A percentile compares a stretch with the other conserved stretches of the same genome.
Evolutionary conservation across 169 alveolate genomes (phyloP).

Genomic region (Cryptosporidium canis): DNA sequence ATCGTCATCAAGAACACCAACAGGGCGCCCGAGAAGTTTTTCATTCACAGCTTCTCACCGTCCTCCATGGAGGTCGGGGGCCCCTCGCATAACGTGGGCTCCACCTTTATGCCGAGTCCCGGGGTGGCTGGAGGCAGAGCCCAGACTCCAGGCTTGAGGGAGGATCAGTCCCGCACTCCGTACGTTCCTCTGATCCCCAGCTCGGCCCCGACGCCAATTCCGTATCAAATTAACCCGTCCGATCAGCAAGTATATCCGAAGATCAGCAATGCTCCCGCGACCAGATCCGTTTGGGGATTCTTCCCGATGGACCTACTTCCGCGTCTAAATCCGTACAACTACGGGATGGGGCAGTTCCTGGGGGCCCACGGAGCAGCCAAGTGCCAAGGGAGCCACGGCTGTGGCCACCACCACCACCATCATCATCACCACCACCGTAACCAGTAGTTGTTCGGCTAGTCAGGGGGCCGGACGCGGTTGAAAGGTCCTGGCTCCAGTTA

Average conservation of each 20-base stretch:
- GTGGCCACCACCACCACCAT: slow-evolving; percentile 15
- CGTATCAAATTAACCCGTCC: not conserved
- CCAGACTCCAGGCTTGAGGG: not conserved
- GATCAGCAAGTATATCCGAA: slow-evolving; percentile 36
- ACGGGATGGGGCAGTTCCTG: slow-evolving; percentile 6
- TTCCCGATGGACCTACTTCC: slow-evolving; percentile 45
- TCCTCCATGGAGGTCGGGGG: not conserved
- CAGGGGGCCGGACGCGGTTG: too few species aligned
- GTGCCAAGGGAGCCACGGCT: not conserved
- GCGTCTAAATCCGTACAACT: slow-evolving; percentile 48
- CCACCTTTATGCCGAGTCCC: slow-evolving; percentile 35
- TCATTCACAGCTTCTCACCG: slow-evolving; percentile 1
- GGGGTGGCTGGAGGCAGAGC: not conserved
- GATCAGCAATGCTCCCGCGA: slow-evolving; percentile 11
- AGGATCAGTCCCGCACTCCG: not conserved
- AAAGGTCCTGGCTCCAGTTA: too few species aligned
- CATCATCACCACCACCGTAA: not conserved
- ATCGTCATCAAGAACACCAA: not conserved
- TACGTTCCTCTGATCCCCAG: slow-evolving; percentile 1
- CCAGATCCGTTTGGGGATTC: slow-evolving; percentile 68
- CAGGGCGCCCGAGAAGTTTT: slow-evolving; percentile 11
- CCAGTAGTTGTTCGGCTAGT: not conserved
- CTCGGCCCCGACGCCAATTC: not conserved
- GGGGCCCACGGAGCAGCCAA: not conserved
- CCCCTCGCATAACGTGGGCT: not conserved